A percentile compares a stretch with the other conserved stretches of the same genome.
Evolutionary conservation across 2,329 filamentous ascomycete species (phyloP).

Genomic region (Cercospora sesami): DNA sequence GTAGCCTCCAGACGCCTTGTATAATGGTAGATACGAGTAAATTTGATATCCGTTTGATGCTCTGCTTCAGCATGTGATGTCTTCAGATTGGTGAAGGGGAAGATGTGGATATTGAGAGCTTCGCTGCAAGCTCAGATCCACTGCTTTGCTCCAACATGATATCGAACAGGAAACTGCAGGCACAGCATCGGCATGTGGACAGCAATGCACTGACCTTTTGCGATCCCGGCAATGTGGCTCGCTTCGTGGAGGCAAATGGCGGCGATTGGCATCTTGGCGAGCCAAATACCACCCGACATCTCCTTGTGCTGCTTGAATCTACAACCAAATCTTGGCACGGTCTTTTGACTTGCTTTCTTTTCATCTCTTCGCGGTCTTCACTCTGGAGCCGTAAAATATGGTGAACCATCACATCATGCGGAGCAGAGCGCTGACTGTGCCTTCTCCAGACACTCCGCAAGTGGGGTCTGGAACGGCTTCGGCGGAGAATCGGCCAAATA

Average conservation of each 20-base stretch:
- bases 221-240: background rate
- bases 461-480: constrained; percentile 9
- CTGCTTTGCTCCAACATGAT: background rate
- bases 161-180: background rate
- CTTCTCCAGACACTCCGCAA: constrained; percentile 7
- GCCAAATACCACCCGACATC: background rate
- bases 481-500: constrained; percentile 13
- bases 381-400: too few relatives aligned
- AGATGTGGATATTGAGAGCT: background rate
- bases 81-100: background rate
- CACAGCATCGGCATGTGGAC: constrained; percentile 5
- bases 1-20: background rate
- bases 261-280: background rate
- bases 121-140: background rate
- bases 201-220: background rate
- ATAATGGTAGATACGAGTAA: background rate
- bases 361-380: too few relatives aligned
- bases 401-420: background rate
- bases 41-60: background rate
- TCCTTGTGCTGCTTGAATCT: background rate
- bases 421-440: background rate
- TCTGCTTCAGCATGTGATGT: background rate
- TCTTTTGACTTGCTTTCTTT: too few relatives aligned
- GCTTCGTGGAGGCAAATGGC: background rate
- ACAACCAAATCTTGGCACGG: background rate